A percentile compares a stretch with the other conserved stretches of the same genome.
Conservation (phyloP, 495 filamentous ascomycete species). For the Xylaria telfairii region DNA sequence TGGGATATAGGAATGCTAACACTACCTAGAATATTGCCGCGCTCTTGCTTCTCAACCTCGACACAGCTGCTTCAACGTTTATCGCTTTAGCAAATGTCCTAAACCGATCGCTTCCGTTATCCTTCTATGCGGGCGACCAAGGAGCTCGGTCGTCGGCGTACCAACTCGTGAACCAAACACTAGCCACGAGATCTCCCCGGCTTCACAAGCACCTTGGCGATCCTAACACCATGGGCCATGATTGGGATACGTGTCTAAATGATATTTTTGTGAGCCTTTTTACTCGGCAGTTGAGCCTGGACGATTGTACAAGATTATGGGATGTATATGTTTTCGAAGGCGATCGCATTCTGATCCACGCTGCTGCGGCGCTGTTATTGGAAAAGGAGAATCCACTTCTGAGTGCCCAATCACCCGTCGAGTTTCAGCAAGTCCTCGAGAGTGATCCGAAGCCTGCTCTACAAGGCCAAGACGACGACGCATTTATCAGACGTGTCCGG, state of each 20-base stretch:
- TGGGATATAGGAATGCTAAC: constrained; percentile 32
- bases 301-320: constrained; percentile 81
- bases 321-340: constrained; percentile 96
- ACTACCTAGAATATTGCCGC: constrained; percentile 74
- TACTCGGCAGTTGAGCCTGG: constrained; percentile 64
- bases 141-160: constrained; percentile 75
- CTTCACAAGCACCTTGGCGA: constrained; percentile 71
- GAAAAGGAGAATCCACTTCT: constrained; percentile 50
- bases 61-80: constrained; percentile 75
- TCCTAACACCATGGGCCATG: constrained; percentile 38
- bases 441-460: background rate
- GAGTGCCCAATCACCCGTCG: constrained; percentile 38
- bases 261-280: constrained; percentile 61
- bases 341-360: constrained; percentile 78
- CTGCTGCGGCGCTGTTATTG: constrained; percentile 74
- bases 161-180: constrained; percentile 70
- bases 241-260: constrained; percentile 57
- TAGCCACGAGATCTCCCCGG: constrained; percentile 73
- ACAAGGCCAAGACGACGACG: constrained; percentile 18
- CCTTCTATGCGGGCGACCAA: constrained; percentile 81
- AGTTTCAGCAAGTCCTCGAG: constrained; percentile 42
- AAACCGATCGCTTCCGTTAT: constrained; percentile 85
- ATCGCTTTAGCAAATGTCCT: constrained; percentile 84
- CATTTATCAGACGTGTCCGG: constrained; percentile 15
- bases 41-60: constrained; percentile 83